Percentiles rank a stretch among this genome's conserved stretches.
phyloP scores from a whole-genome alignment of 495 filamentous ascomycete genomes.

The Xylaria venustula region DNA sequence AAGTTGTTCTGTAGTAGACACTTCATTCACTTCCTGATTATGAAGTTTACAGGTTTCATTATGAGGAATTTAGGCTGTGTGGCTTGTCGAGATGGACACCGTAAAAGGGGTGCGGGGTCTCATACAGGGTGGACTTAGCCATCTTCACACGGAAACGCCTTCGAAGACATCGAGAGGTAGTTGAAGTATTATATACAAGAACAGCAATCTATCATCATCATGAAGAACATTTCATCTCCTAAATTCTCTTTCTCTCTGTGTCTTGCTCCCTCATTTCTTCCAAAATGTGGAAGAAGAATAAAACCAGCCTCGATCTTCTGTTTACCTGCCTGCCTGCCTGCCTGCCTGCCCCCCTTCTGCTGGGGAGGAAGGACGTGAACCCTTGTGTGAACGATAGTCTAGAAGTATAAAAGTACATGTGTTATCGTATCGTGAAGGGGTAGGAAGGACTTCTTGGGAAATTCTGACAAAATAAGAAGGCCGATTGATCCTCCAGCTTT shows the following conservation, averaged over 20 bases:
- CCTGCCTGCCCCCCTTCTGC: not conserved
- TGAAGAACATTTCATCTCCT: conserved; percentile 13
- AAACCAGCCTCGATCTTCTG: not conserved
- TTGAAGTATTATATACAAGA: conserved; percentile 20
- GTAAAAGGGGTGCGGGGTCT: no score
- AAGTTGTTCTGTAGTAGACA: no score
- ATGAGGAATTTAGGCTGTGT: no score
- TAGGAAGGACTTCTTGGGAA: no score
- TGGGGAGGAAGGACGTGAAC: conserved; percentile 19
- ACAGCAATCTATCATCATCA: conserved; percentile 15
- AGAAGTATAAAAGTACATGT: conserved; percentile 34
- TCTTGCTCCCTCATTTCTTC: not conserved
- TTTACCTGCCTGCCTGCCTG: no score
- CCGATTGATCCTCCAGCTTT: conserved; percentile 16
- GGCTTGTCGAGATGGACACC: no score
- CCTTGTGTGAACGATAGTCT: conserved; percentile 33
- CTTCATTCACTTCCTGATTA: no score
- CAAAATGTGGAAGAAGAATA: not conserved
- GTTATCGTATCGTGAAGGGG: not conserved
- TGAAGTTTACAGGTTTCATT: no score
- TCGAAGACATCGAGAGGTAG: not conserved
- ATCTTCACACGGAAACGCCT: no score
- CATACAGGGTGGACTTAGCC: no score
- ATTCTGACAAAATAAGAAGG: not conserved
- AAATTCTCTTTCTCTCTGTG: not conserved